Base-by-base conservation (phyloP, 257 asterid genomes). In the Solanum tacnaense region DNA sequence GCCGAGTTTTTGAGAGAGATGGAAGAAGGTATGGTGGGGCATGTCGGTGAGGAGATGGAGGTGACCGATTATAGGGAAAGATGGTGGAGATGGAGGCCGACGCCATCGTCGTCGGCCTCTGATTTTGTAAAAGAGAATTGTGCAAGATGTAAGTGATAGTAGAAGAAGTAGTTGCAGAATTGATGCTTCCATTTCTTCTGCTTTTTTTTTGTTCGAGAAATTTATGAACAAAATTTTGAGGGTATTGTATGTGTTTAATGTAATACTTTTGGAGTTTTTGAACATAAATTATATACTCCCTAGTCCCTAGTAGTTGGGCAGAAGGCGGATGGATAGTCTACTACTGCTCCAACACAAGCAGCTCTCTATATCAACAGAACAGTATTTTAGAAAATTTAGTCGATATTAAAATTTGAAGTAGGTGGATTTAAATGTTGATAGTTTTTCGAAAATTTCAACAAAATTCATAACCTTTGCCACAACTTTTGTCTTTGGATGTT, bases 21-120 rank as follows among this genome's bases (percentile, higher is more conserved):
- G 44, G 20, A 91, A 85, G 15, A 91, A 89, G 81, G 85, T 44
- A 23, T 67, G 86, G 85, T 91, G 93, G 16, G 93, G 93, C 90
- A 90, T 90, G 71, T 74, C 89, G 0, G 73, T 83, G 71, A 90
- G 90, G 87, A 91, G 91, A 75, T 90, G 92, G 1, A 91, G 90
- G 89, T 91, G 91, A 25, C 93, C 93, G 35, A 91, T 87, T 44
- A 91, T 25, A 4, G 93, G 91, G 3, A 90, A 91, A 44, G 92
- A 85, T 1, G 91, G 92, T 5, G 90, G 93, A 9, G 60, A 56
- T 1, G 79, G 52, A 8, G 84, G 36, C 18, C 1, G 52, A 44
- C 89, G 46, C 8, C 36, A 38, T 1, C 83, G 29, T 18, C 56
- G 56, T 13, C 67, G 25, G 10, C 25, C 25, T 3, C 6, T 31